Evolutionary conservation across 805 yeast species (phyloP), one percentile per base, ranked within the genome.

Genomic region (Sugiyamaella mastotermitis): DNA sequence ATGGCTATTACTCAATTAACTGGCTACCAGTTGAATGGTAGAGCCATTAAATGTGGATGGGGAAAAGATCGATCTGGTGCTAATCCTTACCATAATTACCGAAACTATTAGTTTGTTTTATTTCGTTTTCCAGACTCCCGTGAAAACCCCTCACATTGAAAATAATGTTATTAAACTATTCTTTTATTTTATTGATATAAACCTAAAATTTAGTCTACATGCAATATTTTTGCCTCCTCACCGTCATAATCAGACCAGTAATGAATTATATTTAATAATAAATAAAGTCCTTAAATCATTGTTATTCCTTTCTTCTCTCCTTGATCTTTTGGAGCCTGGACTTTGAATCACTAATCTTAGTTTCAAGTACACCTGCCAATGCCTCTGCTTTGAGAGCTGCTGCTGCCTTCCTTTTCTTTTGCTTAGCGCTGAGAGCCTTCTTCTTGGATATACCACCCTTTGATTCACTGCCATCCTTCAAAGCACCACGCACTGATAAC

Each of bases 11-110:
- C 80, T 22, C 90, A 83, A 53, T 66, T 87, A 47, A 66, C 72
- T 14, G 92, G 94, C 1, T 47, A 42, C 32, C 59, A 60, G 45
- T 62, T 85, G 49, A 79, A 81, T 54, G 94, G 94, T 16, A 71
- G 94, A 55, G 79, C 82, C 16, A 61, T 85, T 56, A 80, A 79
- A 56, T 77, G 86, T 50, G 88, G 94, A 23, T 87, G 95, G 95
- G 95, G 95, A 37, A 83, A 78, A 27, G 30, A 27, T 27, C 9
- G 30, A 27, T 7, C 7, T n/a, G n/a, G n/a, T n/a, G n/a, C n/a
- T n/a, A n/a, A n/a, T n/a, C n/a, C n/a, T n/a, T n/a, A n/a, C n/a
- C n/a, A n/a, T n/a, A n/a, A n/a, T n/a, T n/a, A n/a, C n/a, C n/a
- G n/a, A n/a, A n/a, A n/a, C n/a, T n/a, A n/a, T n/a, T n/a, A n/a